Evolutionary conservation across 2,329 filamentous ascomycete genomes (phyloP), one percentile per base, ranked within the genome.

Genomic region (Verticillium tricorpus): DNA sequence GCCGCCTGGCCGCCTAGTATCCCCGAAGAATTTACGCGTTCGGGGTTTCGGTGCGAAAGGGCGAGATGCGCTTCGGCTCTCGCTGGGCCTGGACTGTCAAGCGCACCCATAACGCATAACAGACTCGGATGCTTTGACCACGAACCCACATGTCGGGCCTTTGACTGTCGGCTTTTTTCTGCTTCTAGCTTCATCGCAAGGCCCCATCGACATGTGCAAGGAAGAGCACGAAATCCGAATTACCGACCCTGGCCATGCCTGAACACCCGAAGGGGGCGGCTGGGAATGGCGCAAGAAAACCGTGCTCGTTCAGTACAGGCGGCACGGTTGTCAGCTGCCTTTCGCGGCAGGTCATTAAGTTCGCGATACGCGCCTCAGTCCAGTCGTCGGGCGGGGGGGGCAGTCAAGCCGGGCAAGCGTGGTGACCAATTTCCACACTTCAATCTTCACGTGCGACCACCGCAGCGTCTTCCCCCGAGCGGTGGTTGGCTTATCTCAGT

Each of bases 21-120:
- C 25, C 57, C 57, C 37, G 37, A 50, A 28, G 37, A 31, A 28
- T 17, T 19, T 8, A 14, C 15, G 15, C 39, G 5, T 25, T 58
- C 57, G 57, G 57, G 37, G 39, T 32, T 50, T 58, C 57, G 57
- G 57, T 58, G 55, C 55, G 55, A n/a, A 22, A 39, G 37, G 37
- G 32, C 57, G 57, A 50, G 57, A 14, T 14, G 32, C 55, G 17
- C 25, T 14, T 39, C 55, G 55, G 31, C 17, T 22, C n/a, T 22
- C 19, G 19, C 19, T 50, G 45, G 12, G n/a, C 11, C n/a, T 50
- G 45, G 45, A 50, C 19, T 50, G 9, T n/a, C n/a, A 22, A 50
- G 45, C 45, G 19, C n/a, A 50, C 45, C n/a, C n/a, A 50, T 50
- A 35, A 35, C 19, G 17, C 28, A 28, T 5, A 28, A 28, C 28